Conservation (phyloP, 2,329 filamentous ascomycete species). For the Fusarium sp. region DNA sequence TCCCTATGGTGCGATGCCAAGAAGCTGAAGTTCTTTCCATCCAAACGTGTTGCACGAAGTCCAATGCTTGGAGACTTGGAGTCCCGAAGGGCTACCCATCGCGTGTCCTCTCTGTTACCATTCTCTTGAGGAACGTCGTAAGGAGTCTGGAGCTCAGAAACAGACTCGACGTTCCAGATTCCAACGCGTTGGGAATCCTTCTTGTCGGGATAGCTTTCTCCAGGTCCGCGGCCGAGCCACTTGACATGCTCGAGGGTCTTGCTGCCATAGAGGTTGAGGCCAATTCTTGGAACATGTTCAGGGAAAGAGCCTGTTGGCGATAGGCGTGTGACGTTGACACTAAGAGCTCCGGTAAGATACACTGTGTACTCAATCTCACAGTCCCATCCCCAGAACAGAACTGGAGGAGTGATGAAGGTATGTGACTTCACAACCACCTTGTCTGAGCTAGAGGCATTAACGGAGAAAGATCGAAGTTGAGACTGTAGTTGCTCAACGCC, state of each 20-base stretch:
- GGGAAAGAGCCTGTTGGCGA: constrained; percentile 60
- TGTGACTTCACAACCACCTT: constrained; percentile 61
- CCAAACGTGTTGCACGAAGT: constrained; percentile 32
- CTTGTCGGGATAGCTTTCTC: constrained; percentile 72
- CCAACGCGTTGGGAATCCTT: constrained; percentile 62
- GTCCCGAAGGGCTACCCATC: constrained; percentile 58
- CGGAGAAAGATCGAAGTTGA: constrained; percentile 54
- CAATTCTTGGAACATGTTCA: constrained; percentile 66
- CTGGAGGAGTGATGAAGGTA: constrained; percentile 64
- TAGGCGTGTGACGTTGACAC: constrained; percentile 54
- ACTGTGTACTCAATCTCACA: constrained; percentile 62
- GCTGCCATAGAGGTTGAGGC: constrained; percentile 63
- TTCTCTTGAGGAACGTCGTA: constrained; percentile 76
- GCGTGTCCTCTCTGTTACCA: constrained; percentile 68
- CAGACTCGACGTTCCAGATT: constrained; percentile 51
- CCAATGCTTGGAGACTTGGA: constrained; percentile 19
- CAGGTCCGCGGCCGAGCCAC: constrained; percentile 71
- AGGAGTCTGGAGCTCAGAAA: constrained; percentile 61
- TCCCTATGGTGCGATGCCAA: constrained; percentile 62
- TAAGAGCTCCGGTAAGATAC: constrained; percentile 52
- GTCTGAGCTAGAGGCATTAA: constrained; percentile 50
- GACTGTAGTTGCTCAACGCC: constrained; percentile 57
- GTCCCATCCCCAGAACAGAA: constrained; percentile 67
- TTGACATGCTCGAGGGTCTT: constrained; percentile 55
- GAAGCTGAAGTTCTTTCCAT: constrained; percentile 56